Evolutionary conservation across 106 monocot genomes (phyloP).

Genomic region (Ottelia alismoides): DNA sequence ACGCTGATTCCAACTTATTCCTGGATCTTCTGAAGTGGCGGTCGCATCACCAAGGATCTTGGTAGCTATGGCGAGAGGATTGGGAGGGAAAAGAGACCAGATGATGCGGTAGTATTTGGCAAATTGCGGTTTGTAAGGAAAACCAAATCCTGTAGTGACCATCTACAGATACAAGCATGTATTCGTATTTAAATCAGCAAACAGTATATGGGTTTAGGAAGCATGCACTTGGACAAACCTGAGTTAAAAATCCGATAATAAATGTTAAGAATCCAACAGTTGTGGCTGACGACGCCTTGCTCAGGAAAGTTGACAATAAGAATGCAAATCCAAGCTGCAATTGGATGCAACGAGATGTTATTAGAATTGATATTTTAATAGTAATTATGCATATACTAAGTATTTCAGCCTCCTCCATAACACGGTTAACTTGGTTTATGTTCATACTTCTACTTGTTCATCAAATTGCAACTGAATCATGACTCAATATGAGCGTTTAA

Average conservation of each 20-base stretch:
- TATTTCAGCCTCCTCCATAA: too few relatives aligned
- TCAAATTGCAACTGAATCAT: too few relatives aligned
- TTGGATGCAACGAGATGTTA: too few relatives aligned
- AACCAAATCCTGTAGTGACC: constrained; percentile 49
- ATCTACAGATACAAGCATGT: constrained; percentile 25
- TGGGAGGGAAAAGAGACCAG: constrained; percentile 83
- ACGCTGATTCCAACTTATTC: constrained; percentile 57
- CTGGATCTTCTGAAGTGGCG: constrained; percentile 44
- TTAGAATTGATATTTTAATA: too few relatives aligned
- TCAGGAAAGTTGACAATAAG: constrained; percentile 77
- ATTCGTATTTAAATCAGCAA: too few relatives aligned
- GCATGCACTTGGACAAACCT: constrained; percentile 26
- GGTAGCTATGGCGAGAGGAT: constrained; percentile 70
- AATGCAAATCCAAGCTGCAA: constrained; percentile 86
- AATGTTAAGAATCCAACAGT: constrained; percentile 79
- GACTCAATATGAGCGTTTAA: too few relatives aligned
- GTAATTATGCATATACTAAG: too few relatives aligned
- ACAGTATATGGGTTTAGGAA: too few relatives aligned
- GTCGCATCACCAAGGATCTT: constrained; percentile 57
- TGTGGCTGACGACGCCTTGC: constrained; percentile 67
- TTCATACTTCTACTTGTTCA: too few relatives aligned
- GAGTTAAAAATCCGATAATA: constrained; percentile 80
- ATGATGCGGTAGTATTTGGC: constrained; percentile 20
- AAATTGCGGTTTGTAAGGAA: constrained; percentile 23
- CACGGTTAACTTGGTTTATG: too few relatives aligned